Evolutionary conservation across 1,284 basidiomycete genomes (phyloP), one percentile per base, ranked within the genome.

Genomic region (Malassezia equina): DNA sequence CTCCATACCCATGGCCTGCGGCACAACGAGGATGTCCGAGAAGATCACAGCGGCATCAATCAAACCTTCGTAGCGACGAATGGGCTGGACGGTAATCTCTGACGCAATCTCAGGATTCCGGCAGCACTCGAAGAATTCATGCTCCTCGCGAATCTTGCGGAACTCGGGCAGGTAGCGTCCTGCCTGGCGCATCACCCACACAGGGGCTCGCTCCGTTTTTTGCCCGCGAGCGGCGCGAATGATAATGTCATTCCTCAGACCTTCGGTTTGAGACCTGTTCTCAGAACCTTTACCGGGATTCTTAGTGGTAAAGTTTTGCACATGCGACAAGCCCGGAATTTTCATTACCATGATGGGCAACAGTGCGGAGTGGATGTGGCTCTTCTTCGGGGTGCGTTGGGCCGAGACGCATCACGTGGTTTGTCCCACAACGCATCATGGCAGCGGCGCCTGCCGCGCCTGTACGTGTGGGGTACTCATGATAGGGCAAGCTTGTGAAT

Each of bases 121-220:
- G 56, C 71, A 74, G 61, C 70, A 73, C 44, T 69, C 63, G 62
- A 74, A 74, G 42, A 74, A 74, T 45, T 74, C 71, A 58, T 73
- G 66, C 44, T 64, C 50, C 47, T 68, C 71, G 27, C 71, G 62
- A 32, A 74, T 60, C 56, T 66, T 65, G 49, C 71, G 65, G 60
- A 74, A 74, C 25, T 74, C 71, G 76, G 90, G 90, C 47, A 95
- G 82, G 77, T 94, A 94, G 51, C 91, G 82, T 42, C 93, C 91
- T 19, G 94, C 94, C 75, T 99, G 93, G 29, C 94, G 83, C 93
- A 99, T 99, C 59, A 96, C 87, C 93, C 93, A 99, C 59, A 94
- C 90, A 12, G 93, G 93, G 2, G 93, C 89, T 55, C 88, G 83
- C 69, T 88, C 86, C 0, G 90, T 91, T 75, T 82, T 79, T 77